These are phyloP conservation scores for Clonostachys rhizophaga DNA, from an alignment of 2,329 filamentous ascomycete species.

Conservation along the genomic window DNA sequence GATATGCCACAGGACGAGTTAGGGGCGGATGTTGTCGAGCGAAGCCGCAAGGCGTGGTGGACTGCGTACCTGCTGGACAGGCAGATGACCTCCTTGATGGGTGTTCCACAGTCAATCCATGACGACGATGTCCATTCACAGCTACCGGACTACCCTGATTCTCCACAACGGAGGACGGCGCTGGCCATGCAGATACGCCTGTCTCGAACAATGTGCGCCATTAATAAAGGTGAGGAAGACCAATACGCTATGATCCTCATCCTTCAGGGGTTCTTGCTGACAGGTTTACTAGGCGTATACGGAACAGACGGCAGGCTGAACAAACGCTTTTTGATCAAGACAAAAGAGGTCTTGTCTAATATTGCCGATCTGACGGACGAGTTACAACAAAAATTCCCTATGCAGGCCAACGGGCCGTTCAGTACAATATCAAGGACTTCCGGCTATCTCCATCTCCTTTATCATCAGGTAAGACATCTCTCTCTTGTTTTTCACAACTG, in stretches of 20 bases:
- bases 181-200: slow-evolving; percentile 24
- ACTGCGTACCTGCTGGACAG: slow-evolving; percentile 47
- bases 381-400: slow-evolving; percentile 17
- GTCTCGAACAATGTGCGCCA: slow-evolving; percentile 18
- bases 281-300: slow-evolving; percentile 15
- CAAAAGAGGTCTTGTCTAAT: slow-evolving; percentile 18
- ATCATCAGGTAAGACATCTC: slow-evolving; percentile 18
- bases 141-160: slow-evolving; percentile 20
- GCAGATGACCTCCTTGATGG: slow-evolving; percentile 49
- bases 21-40: slow-evolving; percentile 30
- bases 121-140: slow-evolving; percentile 44
- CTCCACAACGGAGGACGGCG: slow-evolving; percentile 14
- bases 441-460: slow-evolving; percentile 21
- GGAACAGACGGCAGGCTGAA: slow-evolving; percentile 18
- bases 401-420: slow-evolving; percentile 14
- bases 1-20: slow-evolving; percentile 39
- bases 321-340: slow-evolving; percentile 20
- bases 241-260: too few relatives aligned
- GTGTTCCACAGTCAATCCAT: slow-evolving; percentile 39
- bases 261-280: background rate
- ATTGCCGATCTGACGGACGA: slow-evolving; percentile 21
- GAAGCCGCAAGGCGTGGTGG: slow-evolving; percentile 48
- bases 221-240: slow-evolving; percentile 3
- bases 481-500: too few relatives aligned
- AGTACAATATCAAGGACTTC: slow-evolving; percentile 25